Conservation (phyloP, 2,329 filamentous ascomycete species). For the Piedraia hortae region DNA sequence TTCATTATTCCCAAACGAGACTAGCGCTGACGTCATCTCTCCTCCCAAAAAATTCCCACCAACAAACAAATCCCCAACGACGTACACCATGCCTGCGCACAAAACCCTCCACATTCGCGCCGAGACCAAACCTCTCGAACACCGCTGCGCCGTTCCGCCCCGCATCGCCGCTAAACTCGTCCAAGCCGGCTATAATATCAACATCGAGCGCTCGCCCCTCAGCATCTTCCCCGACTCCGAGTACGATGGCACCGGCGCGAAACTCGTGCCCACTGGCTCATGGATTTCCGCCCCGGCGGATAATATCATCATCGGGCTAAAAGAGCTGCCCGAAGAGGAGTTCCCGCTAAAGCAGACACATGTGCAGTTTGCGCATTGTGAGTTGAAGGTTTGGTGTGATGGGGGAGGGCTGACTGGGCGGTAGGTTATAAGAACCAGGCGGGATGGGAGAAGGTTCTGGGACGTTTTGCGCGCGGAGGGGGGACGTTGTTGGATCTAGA, state of each 20-base stretch:
- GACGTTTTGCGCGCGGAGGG: constrained; percentile 47
- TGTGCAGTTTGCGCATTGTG: constrained; percentile 15
- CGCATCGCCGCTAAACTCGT: constrained; percentile 16
- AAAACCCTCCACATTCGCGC: constrained; percentile 11
- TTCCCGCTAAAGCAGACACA: constrained; percentile 40
- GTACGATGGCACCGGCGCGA: constrained; percentile 16
- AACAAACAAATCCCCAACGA: too few relatives aligned
- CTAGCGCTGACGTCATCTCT: too few relatives aligned
- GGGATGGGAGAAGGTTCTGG: constrained; percentile 55
- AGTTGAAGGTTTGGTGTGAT: constrained; percentile 1
- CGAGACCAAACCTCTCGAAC: constrained; percentile 15
- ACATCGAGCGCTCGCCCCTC: constrained; percentile 15
- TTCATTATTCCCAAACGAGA: too few relatives aligned
- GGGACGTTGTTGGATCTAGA: constrained; percentile 66
- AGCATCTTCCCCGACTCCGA: constrained; percentile 16
- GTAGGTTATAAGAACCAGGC: constrained; percentile 25
- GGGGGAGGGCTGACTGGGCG: constrained; percentile 1
- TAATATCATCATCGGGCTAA: constrained; percentile 14
- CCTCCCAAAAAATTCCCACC: too few relatives aligned
- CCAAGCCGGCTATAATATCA: constrained; percentile 15
- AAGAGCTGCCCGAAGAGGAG: constrained; percentile 26
- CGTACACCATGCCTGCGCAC: too few relatives aligned
- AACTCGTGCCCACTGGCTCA: constrained; percentile 14
- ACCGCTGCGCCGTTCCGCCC: constrained; percentile 14
- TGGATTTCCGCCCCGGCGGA: constrained; percentile 17